phyloP scores from a whole-genome alignment of 2,329 filamentous ascomycete species.

The Sporothrix dimorphospora region DNA sequence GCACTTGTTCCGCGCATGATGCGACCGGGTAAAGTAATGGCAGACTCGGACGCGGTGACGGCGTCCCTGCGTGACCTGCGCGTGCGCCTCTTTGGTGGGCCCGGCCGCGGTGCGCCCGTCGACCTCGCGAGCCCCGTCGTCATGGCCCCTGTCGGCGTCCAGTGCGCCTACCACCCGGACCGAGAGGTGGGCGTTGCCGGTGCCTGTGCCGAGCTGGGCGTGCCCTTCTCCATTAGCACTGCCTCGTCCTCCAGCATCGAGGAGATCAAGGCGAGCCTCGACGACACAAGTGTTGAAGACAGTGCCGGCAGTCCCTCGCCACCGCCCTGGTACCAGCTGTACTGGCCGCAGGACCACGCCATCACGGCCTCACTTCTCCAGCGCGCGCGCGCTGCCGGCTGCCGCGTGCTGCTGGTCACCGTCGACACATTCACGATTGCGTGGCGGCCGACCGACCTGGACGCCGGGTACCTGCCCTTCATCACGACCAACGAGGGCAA shows the following conservation, averaged over 20 bases:
- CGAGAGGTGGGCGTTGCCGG: conserved; percentile 65
- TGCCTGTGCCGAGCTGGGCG: conserved; percentile 61
- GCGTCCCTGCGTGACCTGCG: conserved; percentile 51
- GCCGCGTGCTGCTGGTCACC: conserved; percentile 69
- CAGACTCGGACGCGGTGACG: not conserved
- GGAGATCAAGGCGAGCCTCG: conserved; percentile 63
- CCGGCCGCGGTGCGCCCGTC: not conserved
- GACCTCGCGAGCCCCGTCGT: conserved; percentile 54
- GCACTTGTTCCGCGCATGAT: conserved; percentile 58
- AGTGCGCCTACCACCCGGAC: conserved; percentile 67
- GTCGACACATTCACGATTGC: conserved; percentile 70
- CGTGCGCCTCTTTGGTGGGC: conserved; percentile 54
- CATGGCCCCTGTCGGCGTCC: conserved; percentile 71
- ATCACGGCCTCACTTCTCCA: conserved; percentile 65
- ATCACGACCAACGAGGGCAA: conserved; percentile 58
- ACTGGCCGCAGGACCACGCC: conserved; percentile 69
- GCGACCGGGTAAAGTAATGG: conserved; percentile 38
- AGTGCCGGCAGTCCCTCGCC: not conserved
- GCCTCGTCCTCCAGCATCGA: conserved; percentile 67
- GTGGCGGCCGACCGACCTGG: conserved; percentile 71
- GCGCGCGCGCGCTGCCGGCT: conserved; percentile 64
- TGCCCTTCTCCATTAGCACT: conserved; percentile 71
- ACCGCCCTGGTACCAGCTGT: conserved; percentile 69
- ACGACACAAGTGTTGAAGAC: conserved; percentile 34
- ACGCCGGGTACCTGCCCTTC: conserved; percentile 59